Evolutionary conservation across 1,284 basidiomycete species (phyloP).

Genomic region (Phellopilus nigrolimitatus): DNA sequence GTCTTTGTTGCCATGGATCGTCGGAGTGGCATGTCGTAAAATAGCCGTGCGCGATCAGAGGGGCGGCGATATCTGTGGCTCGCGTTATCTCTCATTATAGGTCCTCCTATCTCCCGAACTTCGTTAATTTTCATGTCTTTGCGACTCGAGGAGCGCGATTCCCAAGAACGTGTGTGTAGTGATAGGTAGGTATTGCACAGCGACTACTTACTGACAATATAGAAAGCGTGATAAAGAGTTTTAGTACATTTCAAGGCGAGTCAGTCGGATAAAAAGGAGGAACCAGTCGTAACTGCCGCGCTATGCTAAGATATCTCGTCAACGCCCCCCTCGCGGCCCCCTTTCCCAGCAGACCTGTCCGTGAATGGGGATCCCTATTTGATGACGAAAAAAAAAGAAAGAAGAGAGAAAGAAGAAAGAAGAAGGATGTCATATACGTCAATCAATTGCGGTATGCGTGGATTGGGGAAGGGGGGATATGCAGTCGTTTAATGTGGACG

Average conservation of each 20-base stretch:
- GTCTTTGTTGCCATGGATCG: too few species aligned
- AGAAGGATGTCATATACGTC: background rate
- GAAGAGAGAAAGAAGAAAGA: background rate
- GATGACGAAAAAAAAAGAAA: background rate
- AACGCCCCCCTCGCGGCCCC: background rate
- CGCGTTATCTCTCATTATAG: too few species aligned
- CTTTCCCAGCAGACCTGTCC: conserved; percentile 1
- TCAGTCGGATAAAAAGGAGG: background rate
- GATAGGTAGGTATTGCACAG: conserved; percentile 1
- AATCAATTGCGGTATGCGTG: conserved; percentile 2
- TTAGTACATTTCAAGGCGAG: conserved; percentile 3
- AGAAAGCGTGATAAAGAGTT: conserved; percentile 1
- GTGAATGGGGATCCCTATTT: background rate
- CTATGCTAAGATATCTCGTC: background rate
- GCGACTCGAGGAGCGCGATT: too few species aligned
- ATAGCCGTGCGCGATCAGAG: too few species aligned
- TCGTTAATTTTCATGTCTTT: too few species aligned
- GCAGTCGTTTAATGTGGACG: background rate
- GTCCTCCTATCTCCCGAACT: too few species aligned
- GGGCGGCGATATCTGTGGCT: too few species aligned
- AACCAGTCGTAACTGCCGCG: too few species aligned
- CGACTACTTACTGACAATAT: background rate
- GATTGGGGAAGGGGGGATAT: background rate
- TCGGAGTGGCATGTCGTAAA: too few species aligned
- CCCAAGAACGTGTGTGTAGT: conserved; percentile 1